Percentiles rank a stretch among this genome's conserved stretches.
These are phyloP conservation scores for Suillus cothurnatus DNA, from an alignment of 768 basidiomycete species.

Conservation along the genomic window DNA sequence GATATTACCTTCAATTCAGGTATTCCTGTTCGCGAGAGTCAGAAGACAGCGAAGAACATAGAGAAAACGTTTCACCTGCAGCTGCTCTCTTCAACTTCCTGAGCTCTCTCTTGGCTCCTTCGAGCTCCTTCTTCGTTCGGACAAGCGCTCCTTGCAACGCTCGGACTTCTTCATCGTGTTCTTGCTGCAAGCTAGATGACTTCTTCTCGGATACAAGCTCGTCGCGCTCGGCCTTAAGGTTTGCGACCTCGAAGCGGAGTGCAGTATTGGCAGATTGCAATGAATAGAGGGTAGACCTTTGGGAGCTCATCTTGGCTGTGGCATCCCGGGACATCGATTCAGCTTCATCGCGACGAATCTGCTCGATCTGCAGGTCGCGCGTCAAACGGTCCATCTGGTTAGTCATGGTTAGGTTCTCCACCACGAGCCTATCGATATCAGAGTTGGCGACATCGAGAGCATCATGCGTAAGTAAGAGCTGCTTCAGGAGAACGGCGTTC, in stretches of 20 bases:
- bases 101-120: not conserved
- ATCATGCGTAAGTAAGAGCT: not conserved
- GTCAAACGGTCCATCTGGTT: not conserved
- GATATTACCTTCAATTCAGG: not conserved
- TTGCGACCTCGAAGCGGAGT: not conserved
- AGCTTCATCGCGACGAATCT: constrained; percentile 1
- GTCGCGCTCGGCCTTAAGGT: not conserved
- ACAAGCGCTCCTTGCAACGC: not conserved
- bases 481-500: not conserved
- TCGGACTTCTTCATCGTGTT: not conserved
- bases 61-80: not conserved
- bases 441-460: not conserved
- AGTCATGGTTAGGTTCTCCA: not conserved
- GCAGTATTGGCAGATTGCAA: not conserved
- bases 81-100: constrained; percentile 1
- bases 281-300: not conserved
- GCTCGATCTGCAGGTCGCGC: not conserved
- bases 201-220: not conserved
- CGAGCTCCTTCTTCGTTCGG: not conserved
- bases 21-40: not conserved
- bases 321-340: constrained; percentile 1
- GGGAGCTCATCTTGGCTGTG: not conserved
- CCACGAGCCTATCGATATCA: not conserved
- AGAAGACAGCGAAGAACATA: not conserved
- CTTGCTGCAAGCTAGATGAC: not conserved